Percentiles rank a stretch among this genome's conserved stretches.
These are phyloP conservation scores for Xylariaceae sp. DNA, from an alignment of 2,329 filamentous ascomycete species.

Conservation along the genomic window DNA sequence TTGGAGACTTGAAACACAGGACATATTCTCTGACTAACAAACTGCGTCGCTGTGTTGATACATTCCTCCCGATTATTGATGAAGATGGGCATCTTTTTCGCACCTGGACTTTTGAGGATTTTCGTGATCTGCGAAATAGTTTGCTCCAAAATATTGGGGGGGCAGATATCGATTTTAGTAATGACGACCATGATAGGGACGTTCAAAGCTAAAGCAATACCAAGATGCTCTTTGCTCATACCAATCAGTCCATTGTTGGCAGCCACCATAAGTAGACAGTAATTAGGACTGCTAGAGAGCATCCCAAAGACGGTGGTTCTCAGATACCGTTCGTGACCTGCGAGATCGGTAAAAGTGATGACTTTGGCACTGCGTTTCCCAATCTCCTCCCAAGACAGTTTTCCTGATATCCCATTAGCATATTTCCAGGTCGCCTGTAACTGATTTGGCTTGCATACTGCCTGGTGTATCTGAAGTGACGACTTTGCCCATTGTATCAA, in stretches of 20 bases:
- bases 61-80: slow-evolving; percentile 90
- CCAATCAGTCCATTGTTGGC: slow-evolving; percentile 96
- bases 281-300: slow-evolving; percentile 91
- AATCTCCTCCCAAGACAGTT: slow-evolving; percentile 95
- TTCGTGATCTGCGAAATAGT: slow-evolving; percentile 88
- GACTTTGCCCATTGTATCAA: slow-evolving; percentile 81
- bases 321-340: slow-evolving; percentile 92
- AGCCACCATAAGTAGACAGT: slow-evolving; percentile 96
- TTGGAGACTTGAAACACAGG: slow-evolving; percentile 98
- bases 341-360: slow-evolving; percentile 92
- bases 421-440: neutral
- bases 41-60: slow-evolving; percentile 92
- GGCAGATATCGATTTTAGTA: slow-evolving; percentile 98
- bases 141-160: slow-evolving; percentile 89
- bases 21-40: slow-evolving; percentile 91
- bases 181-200: slow-evolving; percentile 97
- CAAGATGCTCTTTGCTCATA: slow-evolving; percentile 97
- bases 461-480: slow-evolving; percentile 79
- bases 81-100: slow-evolving; percentile 92
- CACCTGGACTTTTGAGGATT: slow-evolving; percentile 90
- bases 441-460: slow-evolving; percentile 49
- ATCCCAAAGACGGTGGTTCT: slow-evolving; percentile 95
- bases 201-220: slow-evolving; percentile 89
- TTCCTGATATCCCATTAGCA: slow-evolving; percentile 37
- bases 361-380: slow-evolving; percentile 93